phyloP scores from a whole-genome alignment of 169 alveolate species.

The Miamiensis avidus region DNA sequence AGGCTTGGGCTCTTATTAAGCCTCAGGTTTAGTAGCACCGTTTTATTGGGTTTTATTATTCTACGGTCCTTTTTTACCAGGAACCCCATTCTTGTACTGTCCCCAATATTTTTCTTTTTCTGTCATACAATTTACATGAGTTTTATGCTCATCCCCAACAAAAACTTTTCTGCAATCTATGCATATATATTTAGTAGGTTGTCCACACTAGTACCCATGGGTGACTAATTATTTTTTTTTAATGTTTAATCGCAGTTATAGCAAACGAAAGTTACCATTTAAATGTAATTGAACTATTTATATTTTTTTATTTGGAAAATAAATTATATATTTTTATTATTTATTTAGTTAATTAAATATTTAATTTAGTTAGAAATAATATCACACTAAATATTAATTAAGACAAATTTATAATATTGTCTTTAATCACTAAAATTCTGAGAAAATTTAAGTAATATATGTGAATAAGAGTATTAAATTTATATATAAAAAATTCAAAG shows the following conservation, averaged over 20 bases:
- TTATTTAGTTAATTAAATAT: too few relatives aligned
- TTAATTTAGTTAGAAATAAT: too few relatives aligned
- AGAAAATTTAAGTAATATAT: too few relatives aligned
- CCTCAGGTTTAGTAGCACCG: background rate
- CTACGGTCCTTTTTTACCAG: background rate
- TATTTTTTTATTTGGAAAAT: too few relatives aligned
- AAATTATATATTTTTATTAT: too few relatives aligned
- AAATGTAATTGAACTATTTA: too few relatives aligned
- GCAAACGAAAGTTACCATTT: constrained; percentile 29
- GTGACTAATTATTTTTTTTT: constrained; percentile 15
- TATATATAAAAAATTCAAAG: too few relatives aligned
- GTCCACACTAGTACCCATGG: constrained; percentile 1
- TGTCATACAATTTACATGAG: constrained; percentile 14
- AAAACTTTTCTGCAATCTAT: constrained; percentile 12
- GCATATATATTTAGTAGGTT: constrained; percentile 22
- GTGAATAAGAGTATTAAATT: too few relatives aligned
- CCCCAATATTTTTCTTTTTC: constrained; percentile 23
- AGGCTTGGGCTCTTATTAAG: background rate
- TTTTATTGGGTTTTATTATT: background rate
- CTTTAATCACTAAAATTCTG: too few relatives aligned
- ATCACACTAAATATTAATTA: too few relatives aligned
- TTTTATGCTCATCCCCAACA: background rate
- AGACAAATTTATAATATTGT: too few relatives aligned
- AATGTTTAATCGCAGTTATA: constrained; percentile 10
- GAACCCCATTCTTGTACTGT: background rate